These are phyloP conservation scores for Thalassiosira gravida DNA, from an alignment of 352 stramenopile species.

Conservation along the genomic window DNA sequence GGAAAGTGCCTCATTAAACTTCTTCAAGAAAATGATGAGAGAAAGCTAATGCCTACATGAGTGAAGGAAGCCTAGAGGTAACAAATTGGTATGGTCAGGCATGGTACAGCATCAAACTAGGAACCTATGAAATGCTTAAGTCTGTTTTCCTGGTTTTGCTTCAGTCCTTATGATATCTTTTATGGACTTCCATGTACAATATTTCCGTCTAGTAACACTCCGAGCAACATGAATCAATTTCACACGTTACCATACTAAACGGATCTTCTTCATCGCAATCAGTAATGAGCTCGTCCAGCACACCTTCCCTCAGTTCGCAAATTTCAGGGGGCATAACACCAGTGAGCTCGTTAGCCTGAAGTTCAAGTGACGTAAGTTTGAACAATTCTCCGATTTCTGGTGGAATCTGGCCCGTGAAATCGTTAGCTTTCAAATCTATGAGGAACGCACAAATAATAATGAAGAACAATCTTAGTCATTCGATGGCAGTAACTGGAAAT, in stretches of 20 bases:
- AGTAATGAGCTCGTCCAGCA: conserved; percentile 23
- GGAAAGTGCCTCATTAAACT: too few species aligned
- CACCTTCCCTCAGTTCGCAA: conserved; percentile 26
- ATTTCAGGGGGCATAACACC: conserved; percentile 49
- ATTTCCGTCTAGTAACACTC: conserved; percentile 31
- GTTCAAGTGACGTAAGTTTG: conserved; percentile 36
- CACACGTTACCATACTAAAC: conserved; percentile 36
- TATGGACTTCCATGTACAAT: too few species aligned
- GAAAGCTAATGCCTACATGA: too few species aligned
- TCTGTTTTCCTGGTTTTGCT: too few species aligned
- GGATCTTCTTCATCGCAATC: conserved; percentile 36
- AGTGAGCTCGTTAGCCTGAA: conserved; percentile 42
- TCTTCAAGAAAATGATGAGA: too few species aligned
- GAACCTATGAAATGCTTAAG: too few species aligned
- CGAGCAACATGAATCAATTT: conserved; percentile 34
- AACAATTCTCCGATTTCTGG: conserved; percentile 38
- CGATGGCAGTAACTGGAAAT: neutral
- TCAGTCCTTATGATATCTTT: too few species aligned
- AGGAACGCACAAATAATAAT: conserved; percentile 6
- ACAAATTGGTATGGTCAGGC: too few species aligned
- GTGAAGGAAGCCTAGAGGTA: too few species aligned
- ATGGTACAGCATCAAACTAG: too few species aligned
- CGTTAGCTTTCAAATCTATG: conserved; percentile 48
- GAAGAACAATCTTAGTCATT: neutral
- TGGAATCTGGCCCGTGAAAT: conserved; percentile 50